Base-by-base conservation (phyloP, 2,329 filamentous ascomycete species). In the Dactylellina parvicollis region DNA sequence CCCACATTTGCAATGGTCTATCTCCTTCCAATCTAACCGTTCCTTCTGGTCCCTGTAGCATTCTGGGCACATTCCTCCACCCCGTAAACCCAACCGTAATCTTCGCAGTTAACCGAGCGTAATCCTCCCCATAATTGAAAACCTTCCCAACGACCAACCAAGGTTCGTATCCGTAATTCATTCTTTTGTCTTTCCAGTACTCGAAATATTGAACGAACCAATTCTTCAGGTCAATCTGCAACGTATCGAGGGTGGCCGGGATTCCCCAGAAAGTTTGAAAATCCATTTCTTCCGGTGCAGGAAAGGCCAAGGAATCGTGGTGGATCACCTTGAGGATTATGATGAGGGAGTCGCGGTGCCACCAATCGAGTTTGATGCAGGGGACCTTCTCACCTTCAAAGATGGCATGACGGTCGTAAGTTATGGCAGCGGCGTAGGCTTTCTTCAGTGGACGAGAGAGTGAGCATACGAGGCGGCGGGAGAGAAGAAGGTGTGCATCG, bases 11-110 rank as follows among this genome's bases (percentile, higher is more conserved):
- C 14, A 57, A 9, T 14, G 18, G 32, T 8, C 40, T 36, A 28
- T 44, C 59, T 16, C 34, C 26, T 3, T 44, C 10, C 12, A 49
- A 12, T 1, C 22, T 24, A n/a, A 30, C 28, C 4, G 30, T 36
- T 18, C 55, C 65, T 12, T 52, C 12, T 4, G 56, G 55, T 4
- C 65, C 65, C 18, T 28, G 38, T 20, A 66, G 30, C 36, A 46
- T 55, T 12, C 52, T 44, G 16, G 20, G 40, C 0, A 16, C 50
- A 8, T 42, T 12, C n/a, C 18, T 28, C 59, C 59, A 72, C 3
- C 67, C 67, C 0, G 26, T 49, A 52, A 72, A 72, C 36, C 59
- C 67, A 8, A 72, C 46, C 3, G 49, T 60, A 28, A 65, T 55
- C 36, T 30, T 72, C 9, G 67, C 67, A 1, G 14, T 44, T 14